phyloP scores from a whole-genome alignment of 2,329 filamentous ascomycete genomes.

The Exutisphaerella laricina region DNA sequence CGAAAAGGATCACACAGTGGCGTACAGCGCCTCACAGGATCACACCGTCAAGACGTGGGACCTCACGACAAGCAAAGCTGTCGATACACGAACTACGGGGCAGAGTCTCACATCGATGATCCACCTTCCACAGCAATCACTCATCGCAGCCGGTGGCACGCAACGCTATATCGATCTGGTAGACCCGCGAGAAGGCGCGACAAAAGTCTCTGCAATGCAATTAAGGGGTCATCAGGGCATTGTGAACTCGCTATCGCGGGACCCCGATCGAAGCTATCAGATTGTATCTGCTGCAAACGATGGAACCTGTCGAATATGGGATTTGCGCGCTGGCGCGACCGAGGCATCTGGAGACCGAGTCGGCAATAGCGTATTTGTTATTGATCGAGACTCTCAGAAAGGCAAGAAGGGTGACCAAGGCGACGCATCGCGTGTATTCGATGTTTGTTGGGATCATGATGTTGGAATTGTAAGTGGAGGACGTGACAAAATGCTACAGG shows the following conservation, averaged over 20 bases:
- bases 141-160: slow-evolving; percentile 70
- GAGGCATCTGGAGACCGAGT: slow-evolving; percentile 42
- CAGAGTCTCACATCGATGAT: slow-evolving; percentile 76
- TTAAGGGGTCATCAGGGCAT: slow-evolving; percentile 80
- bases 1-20: slow-evolving; percentile 75
- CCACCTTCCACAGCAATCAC: slow-evolving; percentile 60
- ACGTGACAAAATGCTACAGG: slow-evolving; percentile 91
- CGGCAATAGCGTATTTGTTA: slow-evolving; percentile 69
- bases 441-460: slow-evolving; percentile 75
- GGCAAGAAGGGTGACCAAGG: slow-evolving; percentile 58
- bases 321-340: slow-evolving; percentile 65
- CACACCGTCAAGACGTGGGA: slow-evolving; percentile 89
- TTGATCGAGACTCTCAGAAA: slow-evolving; percentile 68
- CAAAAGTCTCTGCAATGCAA: slow-evolving; percentile 78
- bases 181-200: slow-evolving; percentile 75
- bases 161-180: slow-evolving; percentile 88
- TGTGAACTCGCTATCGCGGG: slow-evolving; percentile 54
- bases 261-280: slow-evolving; percentile 63
- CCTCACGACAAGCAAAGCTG: slow-evolving; percentile 69
- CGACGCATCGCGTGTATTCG: slow-evolving; percentile 85
- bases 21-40: slow-evolving; percentile 87
- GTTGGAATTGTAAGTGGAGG: slow-evolving; percentile 87
- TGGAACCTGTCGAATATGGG: slow-evolving; percentile 90
- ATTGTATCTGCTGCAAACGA: slow-evolving; percentile 88
- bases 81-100: slow-evolving; percentile 76